phyloP scores from a whole-genome alignment of 2,329 filamentous ascomycete genomes.

The Fusarium nurragi region DNA sequence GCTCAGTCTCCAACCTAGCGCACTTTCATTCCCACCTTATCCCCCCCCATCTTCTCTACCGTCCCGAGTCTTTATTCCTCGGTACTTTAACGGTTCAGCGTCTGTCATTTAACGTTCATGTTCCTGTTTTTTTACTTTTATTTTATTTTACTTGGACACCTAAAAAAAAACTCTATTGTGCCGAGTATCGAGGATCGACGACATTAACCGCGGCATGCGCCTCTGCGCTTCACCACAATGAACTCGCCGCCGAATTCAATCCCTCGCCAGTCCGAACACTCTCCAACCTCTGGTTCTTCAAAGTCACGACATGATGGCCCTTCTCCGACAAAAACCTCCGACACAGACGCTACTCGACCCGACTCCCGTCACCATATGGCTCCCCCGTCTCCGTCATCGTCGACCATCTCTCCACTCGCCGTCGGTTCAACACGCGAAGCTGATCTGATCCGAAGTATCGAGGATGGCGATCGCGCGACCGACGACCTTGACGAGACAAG shows the following conservation, averaged over 20 bases:
- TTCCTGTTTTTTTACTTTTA: neutral
- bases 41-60: conserved; percentile 14
- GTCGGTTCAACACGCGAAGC: conserved; percentile 47
- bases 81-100: neutral
- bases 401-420: conserved; percentile 43
- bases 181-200: neutral
- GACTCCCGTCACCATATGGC: conserved; percentile 9
- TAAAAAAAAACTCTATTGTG: neutral
- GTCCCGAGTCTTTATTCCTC: neutral
- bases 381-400: conserved; percentile 45
- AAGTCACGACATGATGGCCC: neutral
- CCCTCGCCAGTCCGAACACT: conserved; percentile 9
- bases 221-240: conserved; percentile 26
- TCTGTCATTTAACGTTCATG: neutral
- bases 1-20: conserved; percentile 21
- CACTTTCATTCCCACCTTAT: conserved; percentile 3
- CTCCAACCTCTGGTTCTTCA: neutral
- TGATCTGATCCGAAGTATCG: conserved; percentile 47
- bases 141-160: neutral
- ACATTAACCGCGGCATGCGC: conserved; percentile 14
- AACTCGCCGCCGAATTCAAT: conserved; percentile 42
- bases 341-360: neutral
- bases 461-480: conserved; percentile 45
- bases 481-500: conserved; percentile 50
- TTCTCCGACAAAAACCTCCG: neutral